These are phyloP conservation scores for Fraxinus pennsylvanica DNA, from an alignment of 257 asterid species.

Conservation along the genomic window DNA sequence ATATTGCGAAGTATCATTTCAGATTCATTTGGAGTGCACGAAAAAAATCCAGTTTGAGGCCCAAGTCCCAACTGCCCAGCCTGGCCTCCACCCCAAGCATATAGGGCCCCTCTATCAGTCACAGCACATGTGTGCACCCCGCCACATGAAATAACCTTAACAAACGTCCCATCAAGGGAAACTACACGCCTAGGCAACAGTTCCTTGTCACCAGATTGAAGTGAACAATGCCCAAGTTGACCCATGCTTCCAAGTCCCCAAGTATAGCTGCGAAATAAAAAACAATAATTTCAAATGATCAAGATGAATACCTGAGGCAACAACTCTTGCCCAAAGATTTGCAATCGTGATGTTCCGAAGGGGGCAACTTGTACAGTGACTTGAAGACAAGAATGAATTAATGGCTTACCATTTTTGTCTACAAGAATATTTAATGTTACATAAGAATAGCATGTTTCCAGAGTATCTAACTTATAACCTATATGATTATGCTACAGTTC, in stretches of 20 bases:
- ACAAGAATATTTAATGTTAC: background rate
- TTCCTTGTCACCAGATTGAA: conserved; percentile 82
- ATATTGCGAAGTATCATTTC: conserved; percentile 79
- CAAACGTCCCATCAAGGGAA: conserved; percentile 60
- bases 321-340: background rate
- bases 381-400: background rate
- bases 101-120: conserved; percentile 80
- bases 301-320: background rate
- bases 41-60: conserved; percentile 67
- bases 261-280: conserved; percentile 60
- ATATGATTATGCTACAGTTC: background rate
- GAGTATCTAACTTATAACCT: background rate
- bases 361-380: background rate
- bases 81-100: conserved; percentile 97
- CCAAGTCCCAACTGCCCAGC: conserved; percentile 96
- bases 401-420: background rate
- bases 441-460: background rate
- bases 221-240: conserved; percentile 95
- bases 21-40: conserved; percentile 55
- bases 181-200: conserved; percentile 83
- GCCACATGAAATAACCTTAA: conserved; percentile 78
- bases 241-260: conserved; percentile 99
- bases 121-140: conserved; percentile 93
- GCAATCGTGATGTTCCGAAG: background rate
- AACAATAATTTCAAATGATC: conserved; percentile 1